These are phyloP conservation scores for Lactifluus pinguis DNA, from an alignment of 768 basidiomycete species.

Conservation along the genomic window DNA sequence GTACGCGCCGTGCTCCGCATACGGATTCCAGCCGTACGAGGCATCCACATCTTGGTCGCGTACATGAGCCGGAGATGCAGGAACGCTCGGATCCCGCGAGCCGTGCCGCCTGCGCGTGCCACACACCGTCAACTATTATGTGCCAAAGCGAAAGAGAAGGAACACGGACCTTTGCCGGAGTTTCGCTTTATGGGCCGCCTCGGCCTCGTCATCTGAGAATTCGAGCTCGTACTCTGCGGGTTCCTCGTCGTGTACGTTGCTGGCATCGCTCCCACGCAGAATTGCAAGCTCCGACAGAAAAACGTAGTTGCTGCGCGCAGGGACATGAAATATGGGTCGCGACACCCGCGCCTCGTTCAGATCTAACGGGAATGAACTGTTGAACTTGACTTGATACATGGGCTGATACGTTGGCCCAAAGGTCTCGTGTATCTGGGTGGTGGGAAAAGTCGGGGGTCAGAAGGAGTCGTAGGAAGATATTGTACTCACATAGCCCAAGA, in stretches of 20 bases:
- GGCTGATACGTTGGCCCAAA: conserved; percentile 91
- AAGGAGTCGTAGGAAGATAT: background rate
- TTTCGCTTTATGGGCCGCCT: conserved; percentile 59
- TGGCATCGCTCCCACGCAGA: conserved; percentile 85
- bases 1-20: conserved; percentile 58
- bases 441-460: conserved; percentile 13
- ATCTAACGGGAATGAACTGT: conserved; percentile 52
- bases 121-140: background rate
- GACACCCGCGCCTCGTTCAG: conserved; percentile 42
- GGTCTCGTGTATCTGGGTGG: conserved; percentile 76
- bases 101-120: conserved; percentile 38
- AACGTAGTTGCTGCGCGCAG: conserved; percentile 72
- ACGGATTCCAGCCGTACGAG: conserved; percentile 48
- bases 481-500: conserved; percentile 77
- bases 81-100: conserved; percentile 39
- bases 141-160: background rate
- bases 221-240: conserved; percentile 83
- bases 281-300: conserved; percentile 63
- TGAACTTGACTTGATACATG: conserved; percentile 83
- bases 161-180: conserved; percentile 48
- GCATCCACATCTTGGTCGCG: conserved; percentile 47
- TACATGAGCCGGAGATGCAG: conserved; percentile 40
- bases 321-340: conserved; percentile 74
- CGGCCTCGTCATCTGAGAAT: conserved; percentile 93
- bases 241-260: conserved; percentile 92